These are phyloP conservation scores for Neobulgaria alba DNA, from an alignment of 2,329 filamentous ascomycete species.

Conservation along the genomic window DNA sequence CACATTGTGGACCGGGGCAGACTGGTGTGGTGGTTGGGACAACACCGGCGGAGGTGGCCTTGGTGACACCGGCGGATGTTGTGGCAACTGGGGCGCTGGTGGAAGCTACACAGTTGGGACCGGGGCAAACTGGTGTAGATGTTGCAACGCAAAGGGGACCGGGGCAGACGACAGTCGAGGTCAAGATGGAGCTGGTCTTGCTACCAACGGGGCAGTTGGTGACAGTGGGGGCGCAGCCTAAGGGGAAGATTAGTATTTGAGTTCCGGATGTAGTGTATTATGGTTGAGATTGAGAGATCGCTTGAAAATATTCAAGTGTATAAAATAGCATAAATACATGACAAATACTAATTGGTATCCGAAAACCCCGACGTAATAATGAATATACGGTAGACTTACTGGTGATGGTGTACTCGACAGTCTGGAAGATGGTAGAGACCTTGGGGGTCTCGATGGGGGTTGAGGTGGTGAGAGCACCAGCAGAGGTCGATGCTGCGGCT, in stretches of 20 bases:
- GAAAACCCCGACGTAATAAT: too few species aligned
- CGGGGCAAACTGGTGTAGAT: not conserved
- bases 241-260: too few species aligned
- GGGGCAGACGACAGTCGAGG: slow-evolving; percentile 30
- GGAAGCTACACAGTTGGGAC: not conserved
- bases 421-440: slow-evolving; percentile 1
- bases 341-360: too few species aligned
- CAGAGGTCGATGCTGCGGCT: not conserved
- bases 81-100: slow-evolving; percentile 1
- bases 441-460: not conserved
- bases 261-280: slow-evolving; percentile 17
- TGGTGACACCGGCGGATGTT: not conserved
- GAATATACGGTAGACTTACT: slow-evolving; percentile 8
- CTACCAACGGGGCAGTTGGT: slow-evolving; percentile 23
- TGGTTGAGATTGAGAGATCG: too few species aligned
- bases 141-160: slow-evolving; percentile 9
- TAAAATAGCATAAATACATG: too few species aligned
- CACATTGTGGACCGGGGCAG: not conserved
- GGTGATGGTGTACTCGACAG: slow-evolving; percentile 12
- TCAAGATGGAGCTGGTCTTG: slow-evolving; percentile 27
- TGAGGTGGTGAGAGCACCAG: not conserved
- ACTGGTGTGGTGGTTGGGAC: not conserved
- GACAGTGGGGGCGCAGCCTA: slow-evolving; percentile 22
- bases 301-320: too few species aligned
- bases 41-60: not conserved